Evolutionary conservation across 2,329 filamentous ascomycete species (phyloP), one percentile per base, ranked within the genome.

Genomic region (Phyllosticta citriasiana): DNA sequence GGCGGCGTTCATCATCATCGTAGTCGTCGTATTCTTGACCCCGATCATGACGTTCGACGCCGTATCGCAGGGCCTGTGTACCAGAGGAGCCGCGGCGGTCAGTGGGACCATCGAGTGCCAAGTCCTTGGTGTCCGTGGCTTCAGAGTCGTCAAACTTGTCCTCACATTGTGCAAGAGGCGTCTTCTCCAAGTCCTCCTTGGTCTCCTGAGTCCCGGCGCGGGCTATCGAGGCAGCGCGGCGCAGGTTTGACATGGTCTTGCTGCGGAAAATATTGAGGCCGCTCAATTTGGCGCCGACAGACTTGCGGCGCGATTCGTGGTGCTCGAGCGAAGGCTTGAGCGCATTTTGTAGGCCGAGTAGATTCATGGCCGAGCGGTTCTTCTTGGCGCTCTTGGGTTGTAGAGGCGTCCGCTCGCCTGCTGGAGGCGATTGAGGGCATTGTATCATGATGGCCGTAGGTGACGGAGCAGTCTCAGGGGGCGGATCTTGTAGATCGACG

Each of bases 241-340:
- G 58, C 0, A 73, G 59, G 25, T 67, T 69, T 1, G 66, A 64
- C 40, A 72, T 70, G 55, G 71, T 74, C 55, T 70, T 67, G 27
- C 71, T 74, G 24, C 70, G 67, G 35, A 69, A 50, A 25, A 66
- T 47, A 7, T 47, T 47, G 40, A 47, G n/a, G 16, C 40, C 40
- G 14, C 40, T 47, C 40, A 47, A 47, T 6, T 47, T 47, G 14
- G 40, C 40, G n/a, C 40, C 40, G n/a, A 47, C 40, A n/a, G 40
- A 47, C 40, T n/a, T 47, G 16, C 40, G 40, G 40, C 40, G 40
- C 40, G 40, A 47, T 4, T 47, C 40, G 16, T 19, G 40, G 40
- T 47, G 40, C 16, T 47, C 40, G 14, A 47, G n/a, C n/a, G 40
- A 47, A 7, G 40, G 40, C 40, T 47, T 47, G 40, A 47, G 40